Conservation (phyloP, 768 basidiomycete genomes). For the Leucocoprinus sp. region DNA sequence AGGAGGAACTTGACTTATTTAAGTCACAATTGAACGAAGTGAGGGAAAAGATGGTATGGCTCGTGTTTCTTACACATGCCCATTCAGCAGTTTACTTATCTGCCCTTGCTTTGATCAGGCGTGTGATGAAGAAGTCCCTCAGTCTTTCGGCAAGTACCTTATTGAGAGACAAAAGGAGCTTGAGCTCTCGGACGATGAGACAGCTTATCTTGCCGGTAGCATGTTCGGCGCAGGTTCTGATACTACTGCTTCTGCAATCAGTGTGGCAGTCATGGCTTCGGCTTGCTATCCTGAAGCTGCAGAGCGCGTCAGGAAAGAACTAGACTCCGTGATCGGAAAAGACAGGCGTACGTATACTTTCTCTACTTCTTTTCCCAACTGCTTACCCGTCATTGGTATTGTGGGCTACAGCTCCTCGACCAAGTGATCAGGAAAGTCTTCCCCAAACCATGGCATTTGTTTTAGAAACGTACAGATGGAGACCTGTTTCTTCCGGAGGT, state of each 20-base stretch:
- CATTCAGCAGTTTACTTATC: not conserved
- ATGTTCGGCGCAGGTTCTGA: constrained; percentile 65
- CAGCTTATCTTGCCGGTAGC: constrained; percentile 53
- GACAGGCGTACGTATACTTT: constrained; percentile 24
- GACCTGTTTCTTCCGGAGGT: constrained; percentile 43
- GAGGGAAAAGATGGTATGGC: constrained; percentile 42
- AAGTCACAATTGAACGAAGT: constrained; percentile 43
- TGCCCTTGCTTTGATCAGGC: constrained; percentile 16
- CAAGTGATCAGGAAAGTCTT: constrained; percentile 32
- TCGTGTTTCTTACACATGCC: not conserved
- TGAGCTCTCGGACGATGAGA: constrained; percentile 47
- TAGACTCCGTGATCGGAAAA: constrained; percentile 45
- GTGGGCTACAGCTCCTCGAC: constrained; percentile 24
- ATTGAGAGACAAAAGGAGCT: constrained; percentile 47
- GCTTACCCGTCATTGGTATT: not conserved
- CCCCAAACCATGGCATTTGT: constrained; percentile 42
- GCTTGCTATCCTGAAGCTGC: constrained; percentile 49
- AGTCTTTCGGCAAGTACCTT: constrained; percentile 51
- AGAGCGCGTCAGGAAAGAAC: constrained; percentile 40
- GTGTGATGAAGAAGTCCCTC: constrained; percentile 26
- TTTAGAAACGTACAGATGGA: constrained; percentile 42
- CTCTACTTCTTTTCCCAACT: not conserved
- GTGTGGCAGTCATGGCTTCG: constrained; percentile 48
- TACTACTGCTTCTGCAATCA: constrained; percentile 55
- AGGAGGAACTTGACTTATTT: constrained; percentile 48